Percentiles rank a stretch among this genome's conserved stretches.
Evolutionary conservation across 2,329 filamentous ascomycete genomes (phyloP).

Genomic region (Cladophialophora chaetospira): DNA sequence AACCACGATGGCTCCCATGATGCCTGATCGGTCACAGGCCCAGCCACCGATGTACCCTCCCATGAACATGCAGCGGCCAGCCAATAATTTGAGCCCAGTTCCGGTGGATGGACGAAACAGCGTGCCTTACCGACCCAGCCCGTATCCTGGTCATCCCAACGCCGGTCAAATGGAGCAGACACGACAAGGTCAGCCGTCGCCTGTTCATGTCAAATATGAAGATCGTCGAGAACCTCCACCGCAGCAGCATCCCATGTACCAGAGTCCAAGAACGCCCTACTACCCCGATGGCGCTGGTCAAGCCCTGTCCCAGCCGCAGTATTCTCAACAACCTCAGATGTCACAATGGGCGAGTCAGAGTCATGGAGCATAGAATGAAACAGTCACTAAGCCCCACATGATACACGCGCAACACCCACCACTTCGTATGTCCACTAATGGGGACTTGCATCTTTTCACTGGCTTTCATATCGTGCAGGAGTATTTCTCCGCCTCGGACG

Average conservation of each 20-base stretch:
- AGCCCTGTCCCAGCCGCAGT: slow-evolving; percentile 19
- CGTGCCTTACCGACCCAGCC: slow-evolving; percentile 27
- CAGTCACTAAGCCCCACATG: not conserved
- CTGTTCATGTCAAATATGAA: slow-evolving; percentile 29
- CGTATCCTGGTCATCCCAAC: slow-evolving; percentile 23
- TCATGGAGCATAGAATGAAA: slow-evolving; percentile 7
- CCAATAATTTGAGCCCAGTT: slow-evolving; percentile 32
- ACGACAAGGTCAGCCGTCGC: slow-evolving; percentile 30
- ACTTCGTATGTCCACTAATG: too few species aligned
- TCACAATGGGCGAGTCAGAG: slow-evolving; percentile 21
- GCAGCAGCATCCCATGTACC: slow-evolving; percentile 24
- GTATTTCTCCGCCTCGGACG: too few species aligned
- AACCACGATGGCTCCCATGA: slow-evolving; percentile 29
- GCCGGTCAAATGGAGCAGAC: slow-evolving; percentile 26
- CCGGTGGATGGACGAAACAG: slow-evolving; percentile 29
- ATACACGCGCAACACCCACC: too few species aligned
- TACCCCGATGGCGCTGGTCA: slow-evolving; percentile 24
- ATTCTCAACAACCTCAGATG: slow-evolving; percentile 21
- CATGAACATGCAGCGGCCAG: slow-evolving; percentile 31
- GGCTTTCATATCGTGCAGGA: too few species aligned
- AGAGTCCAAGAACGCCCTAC: slow-evolving; percentile 23
- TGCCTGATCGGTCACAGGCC: slow-evolving; percentile 27
- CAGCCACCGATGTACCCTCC: slow-evolving; percentile 33
- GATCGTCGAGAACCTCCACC: slow-evolving; percentile 27
- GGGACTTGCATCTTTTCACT: too few species aligned